These are phyloP conservation scores for Mycena venus DNA, from an alignment of 768 basidiomycete species.

Conservation along the genomic window DNA sequence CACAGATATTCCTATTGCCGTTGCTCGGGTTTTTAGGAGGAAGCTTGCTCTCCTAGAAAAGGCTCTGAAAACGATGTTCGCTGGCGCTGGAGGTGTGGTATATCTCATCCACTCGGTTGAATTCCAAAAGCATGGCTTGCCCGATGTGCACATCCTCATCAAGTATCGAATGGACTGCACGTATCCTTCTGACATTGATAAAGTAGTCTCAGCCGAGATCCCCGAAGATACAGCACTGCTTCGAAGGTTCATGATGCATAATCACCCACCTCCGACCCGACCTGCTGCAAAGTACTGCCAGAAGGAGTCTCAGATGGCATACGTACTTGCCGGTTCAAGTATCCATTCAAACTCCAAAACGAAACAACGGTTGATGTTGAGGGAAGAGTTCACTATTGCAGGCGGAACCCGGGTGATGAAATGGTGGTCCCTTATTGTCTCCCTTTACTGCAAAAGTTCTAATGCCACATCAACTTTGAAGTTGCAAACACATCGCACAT, in stretches of 20 bases:
- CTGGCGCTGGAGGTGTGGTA: too few relatives aligned
- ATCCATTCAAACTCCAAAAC: constrained; percentile 29
- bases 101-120: too few relatives aligned
- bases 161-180: constrained; percentile 42
- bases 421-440: constrained; percentile 47
- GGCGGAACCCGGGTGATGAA: constrained; percentile 38
- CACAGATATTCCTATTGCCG: constrained; percentile 49
- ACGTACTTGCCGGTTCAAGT: constrained; percentile 39
- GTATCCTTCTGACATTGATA: too few relatives aligned
- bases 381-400: constrained; percentile 45
- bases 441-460: constrained; percentile 42
- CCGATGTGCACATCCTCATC: constrained; percentile 57
- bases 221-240: constrained; percentile 38
- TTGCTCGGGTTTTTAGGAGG: constrained; percentile 55
- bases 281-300: constrained; percentile 45
- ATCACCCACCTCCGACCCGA: too few relatives aligned
- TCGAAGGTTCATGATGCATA: constrained; percentile 49
- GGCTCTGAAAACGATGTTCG: constrained; percentile 46
- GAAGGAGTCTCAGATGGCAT: constrained; percentile 25
- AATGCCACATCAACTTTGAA: constrained; percentile 56
- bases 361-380: constrained; percentile 42
- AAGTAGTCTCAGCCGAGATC: too few relatives aligned
- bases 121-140: constrained; percentile 55
- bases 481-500: constrained; percentile 45
- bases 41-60: constrained; percentile 42